A percentile compares a stretch with the other conserved stretches of the same genome.
Conservation (phyloP, 495 filamentous ascomycete genomes). For the Lentithecium fluviatile region DNA sequence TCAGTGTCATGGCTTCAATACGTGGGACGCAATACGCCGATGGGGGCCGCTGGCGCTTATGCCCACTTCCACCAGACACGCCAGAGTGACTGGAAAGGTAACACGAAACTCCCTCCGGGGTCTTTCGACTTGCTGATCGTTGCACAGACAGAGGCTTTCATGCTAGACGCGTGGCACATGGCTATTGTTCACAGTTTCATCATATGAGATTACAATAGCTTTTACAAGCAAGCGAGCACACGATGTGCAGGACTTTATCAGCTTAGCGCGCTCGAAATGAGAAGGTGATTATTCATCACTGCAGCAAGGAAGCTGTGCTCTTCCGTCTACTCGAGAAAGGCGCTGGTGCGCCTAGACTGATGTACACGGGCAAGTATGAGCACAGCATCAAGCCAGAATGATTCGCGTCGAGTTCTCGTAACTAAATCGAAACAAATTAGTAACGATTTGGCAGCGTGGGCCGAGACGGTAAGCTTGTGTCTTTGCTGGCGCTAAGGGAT, state of each 20-base stretch:
- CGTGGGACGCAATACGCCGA: too few species aligned
- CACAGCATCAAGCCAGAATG: background rate
- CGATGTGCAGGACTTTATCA: constrained; percentile 43
- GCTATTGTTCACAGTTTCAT: constrained; percentile 49
- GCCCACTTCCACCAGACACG: too few species aligned
- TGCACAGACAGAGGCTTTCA: background rate
- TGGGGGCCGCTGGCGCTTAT: too few species aligned
- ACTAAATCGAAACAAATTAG: too few species aligned
- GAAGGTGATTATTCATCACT: constrained; percentile 46
- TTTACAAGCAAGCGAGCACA: constrained; percentile 48
- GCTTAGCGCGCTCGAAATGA: constrained; percentile 38
- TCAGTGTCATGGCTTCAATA: too few species aligned
- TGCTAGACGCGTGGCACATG: constrained; percentile 43
- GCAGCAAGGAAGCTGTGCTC: constrained; percentile 44
- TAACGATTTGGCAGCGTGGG: too few species aligned
- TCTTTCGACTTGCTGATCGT: background rate
- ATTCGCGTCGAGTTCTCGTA: too few species aligned
- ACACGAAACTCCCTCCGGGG: too few species aligned
- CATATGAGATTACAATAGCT: constrained; percentile 49
- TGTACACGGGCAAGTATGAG: constrained; percentile 35
- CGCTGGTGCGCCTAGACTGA: constrained; percentile 44
- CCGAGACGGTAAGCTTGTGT: too few species aligned
- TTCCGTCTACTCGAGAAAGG: constrained; percentile 47
- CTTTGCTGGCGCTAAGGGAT: too few species aligned
- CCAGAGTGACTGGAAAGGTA: too few species aligned